Conservation (phyloP, 2,329 filamentous ascomycete genomes). For the Waltergamsia citrina region DNA sequence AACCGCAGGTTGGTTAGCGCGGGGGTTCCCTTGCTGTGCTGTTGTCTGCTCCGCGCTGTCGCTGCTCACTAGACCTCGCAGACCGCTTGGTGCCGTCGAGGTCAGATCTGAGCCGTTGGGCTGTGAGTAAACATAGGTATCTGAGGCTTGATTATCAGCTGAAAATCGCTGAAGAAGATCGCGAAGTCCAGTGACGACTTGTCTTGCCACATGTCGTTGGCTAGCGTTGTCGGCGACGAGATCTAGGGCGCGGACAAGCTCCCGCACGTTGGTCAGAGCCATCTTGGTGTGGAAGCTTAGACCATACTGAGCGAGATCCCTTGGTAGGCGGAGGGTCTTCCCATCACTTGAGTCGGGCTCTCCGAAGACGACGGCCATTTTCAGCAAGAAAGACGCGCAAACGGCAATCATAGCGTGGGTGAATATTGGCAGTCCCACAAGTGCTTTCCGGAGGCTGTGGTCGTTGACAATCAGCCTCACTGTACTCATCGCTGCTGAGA, state of each 20-base stretch:
- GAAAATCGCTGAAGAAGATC: constrained; percentile 9
- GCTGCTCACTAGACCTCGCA: too few relatives aligned
- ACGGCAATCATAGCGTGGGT: constrained; percentile 10
- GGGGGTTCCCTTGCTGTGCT: too few relatives aligned
- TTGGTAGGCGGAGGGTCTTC: constrained; percentile 4
- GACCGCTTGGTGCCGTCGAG: too few relatives aligned
- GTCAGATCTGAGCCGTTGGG: background rate
- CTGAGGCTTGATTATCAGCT: background rate
- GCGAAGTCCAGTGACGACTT: constrained; percentile 9
- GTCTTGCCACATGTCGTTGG: constrained; percentile 8
- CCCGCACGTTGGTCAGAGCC: constrained; percentile 5
- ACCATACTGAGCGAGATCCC: constrained; percentile 8
- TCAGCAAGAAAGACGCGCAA: constrained; percentile 9
- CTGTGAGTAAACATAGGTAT: constrained; percentile 5
- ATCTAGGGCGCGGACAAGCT: constrained; percentile 5
- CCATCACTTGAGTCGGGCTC: constrained; percentile 1
- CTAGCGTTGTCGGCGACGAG: constrained; percentile 8
- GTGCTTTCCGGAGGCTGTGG: constrained; percentile 6
- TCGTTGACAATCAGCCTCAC: constrained; percentile 8
- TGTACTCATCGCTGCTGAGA: constrained; percentile 8
- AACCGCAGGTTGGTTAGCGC: too few relatives aligned
- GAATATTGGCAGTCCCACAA: constrained; percentile 9
- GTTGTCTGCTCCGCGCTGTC: too few relatives aligned
- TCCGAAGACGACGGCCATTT: constrained; percentile 10
- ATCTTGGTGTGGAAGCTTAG: constrained; percentile 9